A percentile compares a stretch with the other conserved stretches of the same genome.
Evolutionary conservation across 352 stramenopile genomes (phyloP).

Genomic region (Bremia lactucae): DNA sequence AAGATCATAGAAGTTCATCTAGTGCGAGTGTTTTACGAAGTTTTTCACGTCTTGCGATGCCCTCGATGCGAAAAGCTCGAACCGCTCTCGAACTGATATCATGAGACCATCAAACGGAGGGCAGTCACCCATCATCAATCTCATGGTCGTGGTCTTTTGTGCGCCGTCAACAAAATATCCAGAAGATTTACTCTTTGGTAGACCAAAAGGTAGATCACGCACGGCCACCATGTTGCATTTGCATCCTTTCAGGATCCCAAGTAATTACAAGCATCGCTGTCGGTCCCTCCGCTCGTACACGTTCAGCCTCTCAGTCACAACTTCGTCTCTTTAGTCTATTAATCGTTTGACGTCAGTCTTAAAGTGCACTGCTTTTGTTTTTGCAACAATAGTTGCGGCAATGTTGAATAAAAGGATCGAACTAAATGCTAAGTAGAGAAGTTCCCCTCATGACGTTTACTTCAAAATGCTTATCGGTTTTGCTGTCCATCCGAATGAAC

Average conservation of each 20-base stretch:
- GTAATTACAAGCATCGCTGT: constrained; percentile 24
- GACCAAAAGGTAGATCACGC: constrained; percentile 56
- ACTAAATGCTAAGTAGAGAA: constrained; percentile 32
- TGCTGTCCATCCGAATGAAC: constrained; percentile 14
- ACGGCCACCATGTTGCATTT: constrained; percentile 63
- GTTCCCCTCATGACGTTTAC: constrained; percentile 43
- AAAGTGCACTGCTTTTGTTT: constrained; percentile 14
- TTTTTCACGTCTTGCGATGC: constrained; percentile 22
- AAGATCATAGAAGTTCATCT: constrained; percentile 70
- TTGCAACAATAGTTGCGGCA: constrained; percentile 20
- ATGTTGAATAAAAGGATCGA: constrained; percentile 16
- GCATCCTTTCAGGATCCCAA: constrained; percentile 32
- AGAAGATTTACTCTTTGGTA: constrained; percentile 85
- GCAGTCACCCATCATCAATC: constrained; percentile 89
- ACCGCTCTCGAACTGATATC: constrained; percentile 71
- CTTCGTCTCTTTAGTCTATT: constrained; percentile 28
- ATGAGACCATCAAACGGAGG: constrained; percentile 83
- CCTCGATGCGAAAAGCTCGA: constrained; percentile 87
- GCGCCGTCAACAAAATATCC: constrained; percentile 91
- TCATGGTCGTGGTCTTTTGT: constrained; percentile 92
- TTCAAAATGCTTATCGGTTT: constrained; percentile 33
- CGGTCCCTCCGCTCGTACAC: constrained; percentile 18
- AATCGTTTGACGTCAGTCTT: constrained; percentile 13
- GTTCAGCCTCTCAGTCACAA: constrained; percentile 24
- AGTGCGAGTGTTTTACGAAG: constrained; percentile 27